These are phyloP conservation scores for Chlamydomonas sp. DNA, from an alignment of 139 green algal genomes.

Conservation along the genomic window DNA sequence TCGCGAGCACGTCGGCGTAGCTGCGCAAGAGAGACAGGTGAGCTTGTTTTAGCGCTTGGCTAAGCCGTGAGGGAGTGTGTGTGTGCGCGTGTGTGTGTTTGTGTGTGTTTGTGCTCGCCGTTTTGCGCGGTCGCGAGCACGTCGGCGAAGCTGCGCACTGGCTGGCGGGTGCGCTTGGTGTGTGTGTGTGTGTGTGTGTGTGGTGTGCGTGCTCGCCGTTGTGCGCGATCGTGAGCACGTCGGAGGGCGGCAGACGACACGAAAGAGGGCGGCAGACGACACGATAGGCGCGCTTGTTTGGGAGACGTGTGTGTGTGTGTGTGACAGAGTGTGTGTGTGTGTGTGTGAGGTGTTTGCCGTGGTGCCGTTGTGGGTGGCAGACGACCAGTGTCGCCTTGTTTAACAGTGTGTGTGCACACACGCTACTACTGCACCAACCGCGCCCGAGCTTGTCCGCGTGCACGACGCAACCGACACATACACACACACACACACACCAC, in stretches of 20 bases:
- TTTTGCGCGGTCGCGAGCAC: slow-evolving; percentile 58
- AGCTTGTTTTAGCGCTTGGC: no score
- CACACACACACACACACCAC: no score
- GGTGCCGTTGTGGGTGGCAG: slow-evolving; percentile 29
- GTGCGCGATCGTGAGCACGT: slow-evolving; percentile 53
- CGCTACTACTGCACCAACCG: no score
- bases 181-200: background rate
- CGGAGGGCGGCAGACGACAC: background rate
- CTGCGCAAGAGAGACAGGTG: no score
- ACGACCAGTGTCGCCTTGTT: no score
- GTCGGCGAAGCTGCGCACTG: slow-evolving; percentile 53
- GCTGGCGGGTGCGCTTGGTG: no score
- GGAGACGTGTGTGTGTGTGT: background rate
- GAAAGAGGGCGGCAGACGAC: no score
- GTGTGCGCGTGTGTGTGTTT: background rate
- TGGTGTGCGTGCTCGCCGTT: slow-evolving; percentile 50
- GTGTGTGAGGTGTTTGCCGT: slow-evolving; percentile 62
- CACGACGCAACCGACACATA: no score
- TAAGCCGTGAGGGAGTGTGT: background rate
- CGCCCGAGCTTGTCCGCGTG: no score
- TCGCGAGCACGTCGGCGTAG: slow-evolving; percentile 55
- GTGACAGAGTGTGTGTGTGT: background rate
- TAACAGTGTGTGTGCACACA: no score
- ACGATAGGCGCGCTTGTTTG: no score
- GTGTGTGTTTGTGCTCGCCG: slow-evolving; percentile 41